Evolutionary conservation across 768 basidiomycete genomes (phyloP).

Genomic region (Hydnum rufescens): DNA sequence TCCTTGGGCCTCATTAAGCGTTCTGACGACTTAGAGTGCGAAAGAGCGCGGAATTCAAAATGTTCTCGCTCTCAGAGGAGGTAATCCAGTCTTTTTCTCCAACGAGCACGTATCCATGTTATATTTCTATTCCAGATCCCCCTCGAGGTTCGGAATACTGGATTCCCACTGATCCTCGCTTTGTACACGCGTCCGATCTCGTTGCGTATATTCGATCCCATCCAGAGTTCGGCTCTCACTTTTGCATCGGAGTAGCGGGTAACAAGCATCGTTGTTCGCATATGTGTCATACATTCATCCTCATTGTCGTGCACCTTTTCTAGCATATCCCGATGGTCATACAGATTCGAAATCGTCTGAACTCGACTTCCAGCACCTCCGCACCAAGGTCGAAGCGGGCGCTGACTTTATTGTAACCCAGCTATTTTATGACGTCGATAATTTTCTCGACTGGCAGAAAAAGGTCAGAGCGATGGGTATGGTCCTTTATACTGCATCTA

Average conservation of each 20-base stretch:
- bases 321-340: conserved; percentile 86
- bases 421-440: conserved; percentile 88
- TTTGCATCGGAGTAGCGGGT: conserved; percentile 94
- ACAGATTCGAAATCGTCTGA: conserved; percentile 38
- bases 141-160: conserved; percentile 88
- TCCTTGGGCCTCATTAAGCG: conserved; percentile 2
- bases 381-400: conserved; percentile 79
- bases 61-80: conserved; percentile 82
- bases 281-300: too few relatives aligned
- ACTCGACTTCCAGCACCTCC: conserved; percentile 45
- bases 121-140: conserved; percentile 39
- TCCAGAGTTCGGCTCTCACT: conserved; percentile 58
- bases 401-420: conserved; percentile 95
- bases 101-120: not conserved
- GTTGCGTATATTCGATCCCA: conserved; percentile 69
- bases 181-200: conserved; percentile 74
- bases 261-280: conserved; percentile 4
- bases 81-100: conserved; percentile 20
- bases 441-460: conserved; percentile 60
- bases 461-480: conserved; percentile 54
- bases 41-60: conserved; percentile 71
- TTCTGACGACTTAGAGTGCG: conserved; percentile 34
- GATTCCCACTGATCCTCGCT: conserved; percentile 67
- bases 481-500: conserved; percentile 11
- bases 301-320: not conserved